phyloP scores from a whole-genome alignment of 139 green algal species.

The Diplosphaera chodatii region DNA sequence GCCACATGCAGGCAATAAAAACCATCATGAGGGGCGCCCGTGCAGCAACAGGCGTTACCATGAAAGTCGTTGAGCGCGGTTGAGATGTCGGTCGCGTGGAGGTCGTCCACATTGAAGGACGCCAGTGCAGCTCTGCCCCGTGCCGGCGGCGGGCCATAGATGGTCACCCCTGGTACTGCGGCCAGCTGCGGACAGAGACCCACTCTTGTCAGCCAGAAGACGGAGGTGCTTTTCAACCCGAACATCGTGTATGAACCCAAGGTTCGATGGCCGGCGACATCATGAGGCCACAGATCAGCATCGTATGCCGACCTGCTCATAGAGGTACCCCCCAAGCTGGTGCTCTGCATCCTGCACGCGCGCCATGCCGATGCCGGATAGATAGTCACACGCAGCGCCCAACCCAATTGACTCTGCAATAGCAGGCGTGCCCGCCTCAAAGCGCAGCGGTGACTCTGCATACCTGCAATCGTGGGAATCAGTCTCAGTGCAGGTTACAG shows the following conservation, averaged over 20 bases:
- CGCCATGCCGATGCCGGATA: slow-evolving; percentile 64
- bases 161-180: slow-evolving; percentile 54
- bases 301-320: slow-evolving; percentile 44
- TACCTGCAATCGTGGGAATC: too few species aligned
- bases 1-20: too few species aligned
- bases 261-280: too few species aligned
- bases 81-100: slow-evolving; percentile 94
- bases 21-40: neutral
- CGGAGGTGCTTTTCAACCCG: too few species aligned
- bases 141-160: slow-evolving; percentile 80
- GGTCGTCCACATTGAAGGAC: slow-evolving; percentile 92
- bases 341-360: slow-evolving; percentile 66
- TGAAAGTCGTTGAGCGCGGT: slow-evolving; percentile 58
- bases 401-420: slow-evolving; percentile 82
- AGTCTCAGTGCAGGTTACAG: too few species aligned
- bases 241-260: too few species aligned
- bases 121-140: slow-evolving; percentile 69
- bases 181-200: slow-evolving; percentile 32
- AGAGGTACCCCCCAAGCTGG: slow-evolving; percentile 77
- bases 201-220: too few species aligned
- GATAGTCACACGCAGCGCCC: slow-evolving; percentile 71
- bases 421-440: slow-evolving; percentile 95
- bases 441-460: slow-evolving; percentile 80
- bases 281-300: too few species aligned
- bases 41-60: neutral